phyloP scores from a whole-genome alignment of 2,329 filamentous ascomycete species.

The Clonostachys byssicola region DNA sequence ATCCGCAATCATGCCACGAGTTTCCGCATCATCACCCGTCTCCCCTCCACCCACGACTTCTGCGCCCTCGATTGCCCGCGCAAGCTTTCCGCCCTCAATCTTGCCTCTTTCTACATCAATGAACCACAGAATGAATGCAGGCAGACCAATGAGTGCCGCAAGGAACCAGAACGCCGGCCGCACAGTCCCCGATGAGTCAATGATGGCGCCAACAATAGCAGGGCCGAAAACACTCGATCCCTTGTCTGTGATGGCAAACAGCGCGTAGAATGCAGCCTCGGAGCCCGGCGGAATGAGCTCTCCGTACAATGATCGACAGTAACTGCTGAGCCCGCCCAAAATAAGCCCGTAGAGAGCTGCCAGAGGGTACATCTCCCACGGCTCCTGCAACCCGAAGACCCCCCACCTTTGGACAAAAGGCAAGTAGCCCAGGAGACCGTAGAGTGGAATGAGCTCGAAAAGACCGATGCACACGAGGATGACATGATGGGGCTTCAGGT shows the following conservation, averaged over 20 bases:
- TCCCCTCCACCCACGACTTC: conserved; percentile 20
- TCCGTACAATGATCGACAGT: conserved; percentile 88
- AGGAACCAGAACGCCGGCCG: conserved; percentile 90
- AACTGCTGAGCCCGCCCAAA: conserved; percentile 85
- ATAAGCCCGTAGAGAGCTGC: conserved; percentile 91
- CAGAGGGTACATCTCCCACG: conserved; percentile 95
- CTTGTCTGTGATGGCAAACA: conserved; percentile 98
- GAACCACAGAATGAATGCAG: conserved; percentile 78
- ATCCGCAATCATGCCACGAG: conserved; percentile 17
- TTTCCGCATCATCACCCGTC: conserved; percentile 10
- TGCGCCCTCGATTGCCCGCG: conserved; percentile 53
- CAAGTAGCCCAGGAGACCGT: conserved; percentile 84
- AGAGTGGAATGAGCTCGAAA: conserved; percentile 90
- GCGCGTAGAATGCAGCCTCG: conserved; percentile 91
- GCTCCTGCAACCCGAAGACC: conserved; percentile 80
- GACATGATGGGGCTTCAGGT: conserved; percentile 75
- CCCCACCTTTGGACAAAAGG: conserved; percentile 73
- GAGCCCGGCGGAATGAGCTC: conserved; percentile 92
- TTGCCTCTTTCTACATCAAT: conserved; percentile 81
- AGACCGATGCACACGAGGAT: conserved; percentile 88
- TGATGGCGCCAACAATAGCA: conserved; percentile 88
- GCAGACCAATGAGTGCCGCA: conserved; percentile 76
- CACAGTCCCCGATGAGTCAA: conserved; percentile 77
- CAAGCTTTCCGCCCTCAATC: conserved; percentile 61
- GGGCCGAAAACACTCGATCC: conserved; percentile 92